Conservation (phyloP, 371 early-diverging fungal species). For the Syncephalastrum sp. region DNA sequence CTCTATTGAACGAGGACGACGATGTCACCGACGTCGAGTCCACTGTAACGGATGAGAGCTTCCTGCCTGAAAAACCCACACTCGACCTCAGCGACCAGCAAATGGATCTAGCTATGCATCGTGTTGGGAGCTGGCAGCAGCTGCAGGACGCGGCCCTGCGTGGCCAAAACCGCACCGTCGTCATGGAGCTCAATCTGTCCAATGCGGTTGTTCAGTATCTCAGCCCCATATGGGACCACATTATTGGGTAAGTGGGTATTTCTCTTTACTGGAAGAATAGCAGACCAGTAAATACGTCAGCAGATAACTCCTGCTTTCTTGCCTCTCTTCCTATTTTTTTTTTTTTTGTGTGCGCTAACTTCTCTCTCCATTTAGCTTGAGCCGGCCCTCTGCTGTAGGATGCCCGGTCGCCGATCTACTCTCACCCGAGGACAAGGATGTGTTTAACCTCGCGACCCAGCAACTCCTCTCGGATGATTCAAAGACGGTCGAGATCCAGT, state of each 20-base stretch:
- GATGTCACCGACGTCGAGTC: neutral
- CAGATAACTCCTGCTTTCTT: no score
- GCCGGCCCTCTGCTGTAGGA: no score
- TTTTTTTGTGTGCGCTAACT: no score
- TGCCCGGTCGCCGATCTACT: no score
- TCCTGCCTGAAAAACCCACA: no score
- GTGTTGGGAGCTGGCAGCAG: constrained; percentile 21
- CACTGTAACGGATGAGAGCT: no score
- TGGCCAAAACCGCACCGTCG: constrained; percentile 58
- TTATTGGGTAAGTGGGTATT: constrained; percentile 50
- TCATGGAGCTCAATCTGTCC: constrained; percentile 59
- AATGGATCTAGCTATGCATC: constrained; percentile 10
- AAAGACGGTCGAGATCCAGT: constrained; percentile 75
- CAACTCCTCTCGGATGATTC: constrained; percentile 69
- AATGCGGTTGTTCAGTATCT: constrained; percentile 51
- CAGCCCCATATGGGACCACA: constrained; percentile 60
- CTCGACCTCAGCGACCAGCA: neutral
- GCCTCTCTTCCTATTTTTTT: no score
- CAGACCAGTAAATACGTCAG: no score
- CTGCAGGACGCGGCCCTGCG: constrained; percentile 53
- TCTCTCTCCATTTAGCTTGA: no score
- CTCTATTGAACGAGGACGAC: neutral
- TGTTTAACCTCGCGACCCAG: constrained; percentile 69
- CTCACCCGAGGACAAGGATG: constrained; percentile 42
- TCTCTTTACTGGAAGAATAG: no score